Conservation (phyloP, 306 rosid genomes). For the Crotalaria pallida region DNA sequence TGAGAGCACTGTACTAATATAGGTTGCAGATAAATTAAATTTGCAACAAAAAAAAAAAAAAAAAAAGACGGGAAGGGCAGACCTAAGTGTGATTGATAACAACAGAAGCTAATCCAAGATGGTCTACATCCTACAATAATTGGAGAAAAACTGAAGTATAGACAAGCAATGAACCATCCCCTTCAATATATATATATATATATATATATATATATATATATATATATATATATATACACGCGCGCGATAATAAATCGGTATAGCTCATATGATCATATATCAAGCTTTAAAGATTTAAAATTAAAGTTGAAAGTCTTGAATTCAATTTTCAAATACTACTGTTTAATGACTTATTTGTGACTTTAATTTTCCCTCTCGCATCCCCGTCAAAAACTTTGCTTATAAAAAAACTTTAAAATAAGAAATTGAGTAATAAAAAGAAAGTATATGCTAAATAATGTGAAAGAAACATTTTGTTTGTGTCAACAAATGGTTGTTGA, state of each 20-base stretch:
- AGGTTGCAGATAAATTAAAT: not conserved
- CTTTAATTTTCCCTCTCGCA: too few relatives aligned
- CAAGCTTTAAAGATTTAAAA: too few relatives aligned
- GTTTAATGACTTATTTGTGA: too few relatives aligned
- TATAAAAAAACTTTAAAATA: too few relatives aligned
- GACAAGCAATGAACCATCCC: constrained; percentile 41
- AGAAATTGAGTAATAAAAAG: not conserved
- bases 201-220: too few relatives aligned
- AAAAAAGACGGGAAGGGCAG: not conserved
- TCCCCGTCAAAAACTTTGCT: too few relatives aligned
- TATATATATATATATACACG: too few relatives aligned
- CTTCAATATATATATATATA: constrained; percentile 49
- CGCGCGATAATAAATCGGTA: too few relatives aligned
- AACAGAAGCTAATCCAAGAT: constrained; percentile 48
- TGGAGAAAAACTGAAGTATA: constrained; percentile 48
- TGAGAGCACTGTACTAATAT: not conserved
- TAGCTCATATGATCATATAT: too few relatives aligned
- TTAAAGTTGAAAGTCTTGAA: too few relatives aligned
- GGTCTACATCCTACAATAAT: constrained; percentile 56
- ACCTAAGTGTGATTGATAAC: constrained; percentile 57
- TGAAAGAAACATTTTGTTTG: not conserved
- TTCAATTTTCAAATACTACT: too few relatives aligned
- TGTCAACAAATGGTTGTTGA: not conserved
- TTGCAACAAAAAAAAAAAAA: too few relatives aligned
- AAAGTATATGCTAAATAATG: not conserved